Percentiles rank a stretch among this genome's conserved stretches.
These are phyloP conservation scores for Agrostemma githago DNA, from an alignment of 148 eudicot genomes.

Conservation along the genomic window DNA sequence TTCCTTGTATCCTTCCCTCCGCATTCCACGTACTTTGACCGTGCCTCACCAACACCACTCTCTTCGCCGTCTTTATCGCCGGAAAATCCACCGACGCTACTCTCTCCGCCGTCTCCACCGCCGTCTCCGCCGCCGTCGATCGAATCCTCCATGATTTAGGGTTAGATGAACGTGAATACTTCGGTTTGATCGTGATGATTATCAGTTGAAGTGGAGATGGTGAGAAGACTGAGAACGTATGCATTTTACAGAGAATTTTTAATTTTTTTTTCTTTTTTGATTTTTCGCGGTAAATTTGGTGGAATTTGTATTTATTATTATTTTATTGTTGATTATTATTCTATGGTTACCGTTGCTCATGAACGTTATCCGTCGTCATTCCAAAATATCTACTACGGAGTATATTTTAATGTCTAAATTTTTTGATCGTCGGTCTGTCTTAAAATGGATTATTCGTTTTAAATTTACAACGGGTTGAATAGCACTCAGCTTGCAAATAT, in stretches of 20 bases:
- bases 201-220: conserved; percentile 15
- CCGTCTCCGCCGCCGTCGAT: conserved; percentile 8
- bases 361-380: conserved; percentile 12
- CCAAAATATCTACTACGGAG: not conserved
- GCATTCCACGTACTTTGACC: conserved; percentile 99
- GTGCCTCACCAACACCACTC: conserved; percentile 88
- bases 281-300: conserved; percentile 24
- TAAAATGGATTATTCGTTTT: too few relatives aligned
- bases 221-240: conserved; percentile 23
- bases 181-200: conserved; percentile 11
- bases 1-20: conserved; percentile 92
- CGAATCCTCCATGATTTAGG: conserved; percentile 30
- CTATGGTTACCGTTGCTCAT: conserved; percentile 30
- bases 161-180: conserved; percentile 6
- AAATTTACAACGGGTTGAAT: too few relatives aligned
- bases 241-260: conserved; percentile 21
- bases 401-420: too few relatives aligned
- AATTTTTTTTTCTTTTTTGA: not conserved
- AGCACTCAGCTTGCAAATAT: too few relatives aligned
- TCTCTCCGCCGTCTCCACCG: not conserved
- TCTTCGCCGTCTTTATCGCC: conserved; percentile 57
- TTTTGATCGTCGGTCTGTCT: too few relatives aligned
- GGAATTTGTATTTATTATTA: not conserved
- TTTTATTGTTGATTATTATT: too few relatives aligned
- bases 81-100: conserved; percentile 31